These are phyloP conservation scores for Reutealis trisperma DNA, from an alignment of 345 rosid genomes.

Conservation along the genomic window DNA sequence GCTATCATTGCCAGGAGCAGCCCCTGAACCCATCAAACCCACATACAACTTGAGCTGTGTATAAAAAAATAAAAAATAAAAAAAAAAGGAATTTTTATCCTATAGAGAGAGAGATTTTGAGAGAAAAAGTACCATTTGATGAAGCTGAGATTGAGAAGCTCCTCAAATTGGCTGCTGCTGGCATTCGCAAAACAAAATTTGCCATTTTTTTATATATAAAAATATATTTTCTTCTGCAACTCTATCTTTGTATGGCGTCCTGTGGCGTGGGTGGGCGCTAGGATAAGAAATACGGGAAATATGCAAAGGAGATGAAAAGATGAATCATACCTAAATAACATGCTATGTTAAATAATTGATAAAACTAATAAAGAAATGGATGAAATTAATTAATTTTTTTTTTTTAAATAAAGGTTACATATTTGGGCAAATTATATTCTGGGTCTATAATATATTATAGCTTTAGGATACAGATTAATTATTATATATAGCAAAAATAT, in stretches of 20 bases:
- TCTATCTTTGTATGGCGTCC: background rate
- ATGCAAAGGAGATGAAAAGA: no score
- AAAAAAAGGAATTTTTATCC: background rate
- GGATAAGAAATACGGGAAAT: no score
- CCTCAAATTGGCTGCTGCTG: constrained; percentile 39
- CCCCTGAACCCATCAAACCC: constrained; percentile 29
- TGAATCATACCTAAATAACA: no score
- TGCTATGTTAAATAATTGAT: no score
- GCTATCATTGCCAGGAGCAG: constrained; percentile 27
- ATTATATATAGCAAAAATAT: no score
- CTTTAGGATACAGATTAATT: no score
- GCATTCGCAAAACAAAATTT: constrained; percentile 48
- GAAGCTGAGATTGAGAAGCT: constrained; percentile 66
- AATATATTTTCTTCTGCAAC: background rate
- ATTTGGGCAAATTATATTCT: no score
- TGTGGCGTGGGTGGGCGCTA: no score
- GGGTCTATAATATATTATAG: no score
- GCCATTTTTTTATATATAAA: constrained; percentile 44
- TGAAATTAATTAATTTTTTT: no score
- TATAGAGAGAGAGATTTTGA: background rate
- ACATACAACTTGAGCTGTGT: background rate
- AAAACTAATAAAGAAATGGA: no score
- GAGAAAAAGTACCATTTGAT: constrained; percentile 50
- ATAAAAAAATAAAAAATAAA: background rate
- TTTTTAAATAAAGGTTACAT: no score